Evolutionary conservation across 208 protist species (phyloP).

Genomic region (Leishmania guyanensis): DNA sequence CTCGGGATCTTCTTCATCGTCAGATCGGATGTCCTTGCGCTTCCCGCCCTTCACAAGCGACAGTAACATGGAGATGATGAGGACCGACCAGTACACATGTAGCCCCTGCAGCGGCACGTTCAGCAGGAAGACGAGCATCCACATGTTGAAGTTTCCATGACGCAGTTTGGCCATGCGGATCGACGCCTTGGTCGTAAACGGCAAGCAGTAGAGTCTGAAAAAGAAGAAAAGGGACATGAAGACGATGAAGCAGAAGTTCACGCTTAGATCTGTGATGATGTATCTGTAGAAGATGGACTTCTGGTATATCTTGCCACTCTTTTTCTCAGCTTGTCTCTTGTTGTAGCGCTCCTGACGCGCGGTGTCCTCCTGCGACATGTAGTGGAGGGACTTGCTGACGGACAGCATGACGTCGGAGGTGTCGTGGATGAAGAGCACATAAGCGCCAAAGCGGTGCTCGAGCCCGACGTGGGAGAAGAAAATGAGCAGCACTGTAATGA

Average conservation of each 20-base stretch:
- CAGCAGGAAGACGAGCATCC: slow-evolving; percentile 55
- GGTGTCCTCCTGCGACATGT: slow-evolving; percentile 46
- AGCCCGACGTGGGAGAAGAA: slow-evolving; percentile 55
- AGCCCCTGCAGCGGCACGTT: slow-evolving; percentile 64
- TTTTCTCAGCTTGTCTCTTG: slow-evolving; percentile 13
- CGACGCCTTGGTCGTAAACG: slow-evolving; percentile 36
- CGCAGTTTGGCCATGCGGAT: slow-evolving; percentile 42
- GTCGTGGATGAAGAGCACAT: slow-evolving; percentile 80
- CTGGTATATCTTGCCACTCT: slow-evolving; percentile 28
- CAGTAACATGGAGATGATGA: slow-evolving; percentile 54
- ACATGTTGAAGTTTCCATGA: slow-evolving; percentile 57
- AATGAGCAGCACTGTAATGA: slow-evolving; percentile 62
- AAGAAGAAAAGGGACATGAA: slow-evolving; percentile 67
- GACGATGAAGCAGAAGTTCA: slow-evolving; percentile 48
- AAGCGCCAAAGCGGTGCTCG: slow-evolving; percentile 71
- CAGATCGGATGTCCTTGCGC: slow-evolving; percentile 66
- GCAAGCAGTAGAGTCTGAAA: slow-evolving; percentile 66
- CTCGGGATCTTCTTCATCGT: slow-evolving; percentile 41
- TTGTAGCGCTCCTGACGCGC: slow-evolving; percentile 32
- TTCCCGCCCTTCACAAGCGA: slow-evolving; percentile 30
- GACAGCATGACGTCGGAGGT: slow-evolving; percentile 72
- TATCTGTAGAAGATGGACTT: slow-evolving; percentile 30
- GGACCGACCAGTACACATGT: slow-evolving; percentile 65
- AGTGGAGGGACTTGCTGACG: slow-evolving; percentile 60
- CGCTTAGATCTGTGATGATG: slow-evolving; percentile 36